Evolutionary conservation across 116 monocot species (phyloP), one percentile per base, ranked within the genome.

Genomic region (Papilionanthe hybrid): DNA sequence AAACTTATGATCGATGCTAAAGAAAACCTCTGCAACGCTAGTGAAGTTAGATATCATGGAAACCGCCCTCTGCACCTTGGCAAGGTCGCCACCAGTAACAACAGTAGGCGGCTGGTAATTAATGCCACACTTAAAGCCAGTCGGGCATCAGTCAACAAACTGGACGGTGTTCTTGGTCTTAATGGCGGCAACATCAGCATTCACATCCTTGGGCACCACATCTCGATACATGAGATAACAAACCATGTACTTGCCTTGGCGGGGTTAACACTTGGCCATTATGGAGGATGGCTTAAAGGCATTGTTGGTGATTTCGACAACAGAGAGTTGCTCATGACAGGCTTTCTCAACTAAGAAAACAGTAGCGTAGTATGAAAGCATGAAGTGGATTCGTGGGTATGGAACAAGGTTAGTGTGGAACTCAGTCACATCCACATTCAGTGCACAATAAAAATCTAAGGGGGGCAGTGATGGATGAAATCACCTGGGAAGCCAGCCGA

Each of bases 241-340:
- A 5, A 86, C 90, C 87, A 90, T 90, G 87, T 90, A 90, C 79
- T 90, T 90, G 55, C 87, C 90, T 13, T 90, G 87, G 50, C 87
- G 85, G 1, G 90, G 90, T 49, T 90, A 85, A 25, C 90, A 90
- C 79, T 90, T 90, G 11, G 87, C 85, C 90, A 87, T 90, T 87
- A 90, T 90, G 67, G 87, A 87, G 0, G 90, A 87, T 1, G 90
- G 87, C 79, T 90, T 87, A 27, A 90, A 90, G 0, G 87, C 90
- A 4, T 75, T 85, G 81, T 87, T 90, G 29, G 90, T 90, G 42
- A 90, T 90, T 72, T 90, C 90, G 7, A 87, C 85, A 12, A 90
- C 90, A n/a, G 90, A 90, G 25, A 90, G 85, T 44, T 90, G 90
- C 87, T 90, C 90, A 10, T 90, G 90, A 78, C 85, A 90, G 12